These are phyloP conservation scores for Monilinia laxa DNA, from an alignment of 2,329 filamentous ascomycete genomes.

Conservation along the genomic window DNA sequence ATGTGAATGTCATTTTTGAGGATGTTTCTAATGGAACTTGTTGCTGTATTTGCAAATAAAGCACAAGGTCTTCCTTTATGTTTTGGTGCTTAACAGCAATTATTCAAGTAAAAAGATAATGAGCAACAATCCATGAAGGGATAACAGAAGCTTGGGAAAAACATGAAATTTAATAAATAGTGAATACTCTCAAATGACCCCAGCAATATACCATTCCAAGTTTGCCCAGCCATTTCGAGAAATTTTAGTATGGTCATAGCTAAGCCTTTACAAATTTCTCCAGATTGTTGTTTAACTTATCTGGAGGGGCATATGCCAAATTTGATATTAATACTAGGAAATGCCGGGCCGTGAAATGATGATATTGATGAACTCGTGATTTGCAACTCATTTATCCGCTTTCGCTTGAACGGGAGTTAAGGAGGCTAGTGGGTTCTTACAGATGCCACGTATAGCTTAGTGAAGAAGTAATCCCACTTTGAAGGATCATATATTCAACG, in stretches of 20 bases:
- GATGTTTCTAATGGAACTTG: not conserved
- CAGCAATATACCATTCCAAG: not conserved
- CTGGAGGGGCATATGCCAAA: not conserved
- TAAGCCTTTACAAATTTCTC: not conserved
- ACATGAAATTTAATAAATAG: not conserved
- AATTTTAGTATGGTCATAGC: not conserved
- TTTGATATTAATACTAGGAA: conserved; percentile 16
- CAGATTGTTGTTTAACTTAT: not conserved
- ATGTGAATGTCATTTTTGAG: conserved; percentile 7
- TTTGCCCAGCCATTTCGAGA: conserved; percentile 5
- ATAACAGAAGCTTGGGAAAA: not conserved
- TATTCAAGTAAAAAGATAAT: not conserved
- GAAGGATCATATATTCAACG: not conserved
- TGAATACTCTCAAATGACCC: not conserved
- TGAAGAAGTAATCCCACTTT: not conserved
- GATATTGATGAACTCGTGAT: conserved; percentile 19
- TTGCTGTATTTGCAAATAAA: not conserved
- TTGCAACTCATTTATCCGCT: not conserved
- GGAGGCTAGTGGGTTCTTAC: not conserved
- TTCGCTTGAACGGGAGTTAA: conserved; percentile 17
- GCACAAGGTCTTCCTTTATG: not conserved
- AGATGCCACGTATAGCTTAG: conserved; percentile 14
- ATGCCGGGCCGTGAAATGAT: conserved; percentile 19
- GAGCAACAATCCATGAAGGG: not conserved
- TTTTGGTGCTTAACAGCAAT: not conserved